A percentile compares a stretch with the other conserved stretches of the same genome.
These are phyloP conservation scores for Sporothrix pallida DNA, from an alignment of 2,329 filamentous ascomycete genomes.

Conservation along the genomic window DNA sequence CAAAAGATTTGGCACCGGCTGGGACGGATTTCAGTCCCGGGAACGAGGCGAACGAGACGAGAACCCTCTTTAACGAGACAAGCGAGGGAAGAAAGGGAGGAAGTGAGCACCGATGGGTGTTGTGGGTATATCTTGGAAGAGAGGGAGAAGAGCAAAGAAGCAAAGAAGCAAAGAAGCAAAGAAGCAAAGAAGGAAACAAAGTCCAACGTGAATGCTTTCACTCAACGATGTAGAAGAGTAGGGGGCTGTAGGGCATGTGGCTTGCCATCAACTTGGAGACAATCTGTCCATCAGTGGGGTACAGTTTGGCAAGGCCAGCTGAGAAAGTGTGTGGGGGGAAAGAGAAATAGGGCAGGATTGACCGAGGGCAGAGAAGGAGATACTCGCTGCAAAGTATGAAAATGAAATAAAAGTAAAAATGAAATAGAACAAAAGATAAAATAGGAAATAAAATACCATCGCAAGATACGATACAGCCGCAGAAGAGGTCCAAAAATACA, in stretches of 20 bases:
- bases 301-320: conserved; percentile 7
- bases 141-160: background rate
- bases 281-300: conserved; percentile 19
- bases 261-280: background rate
- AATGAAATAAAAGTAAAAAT: background rate
- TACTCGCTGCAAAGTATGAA: background rate
- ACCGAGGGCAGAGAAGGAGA: background rate
- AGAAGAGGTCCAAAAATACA: conserved; percentile 6
- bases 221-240: background rate
- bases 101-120: background rate
- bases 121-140: conserved; percentile 4
- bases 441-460: background rate
- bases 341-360: background rate
- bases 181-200: background rate
- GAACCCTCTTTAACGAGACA: background rate
- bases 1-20: conserved; percentile 15
- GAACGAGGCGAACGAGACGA: conserved; percentile 7
- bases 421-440: background rate
- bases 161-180: background rate
- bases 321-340: background rate
- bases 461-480: background rate
- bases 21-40: conserved; percentile 5
- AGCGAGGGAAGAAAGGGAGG: background rate
- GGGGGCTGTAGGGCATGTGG: background rate
- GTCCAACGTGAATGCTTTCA: background rate